Evolutionary conservation across 306 rosid species (phyloP), one percentile per base, ranked within the genome.

Genomic region (Argentina anserina): DNA sequence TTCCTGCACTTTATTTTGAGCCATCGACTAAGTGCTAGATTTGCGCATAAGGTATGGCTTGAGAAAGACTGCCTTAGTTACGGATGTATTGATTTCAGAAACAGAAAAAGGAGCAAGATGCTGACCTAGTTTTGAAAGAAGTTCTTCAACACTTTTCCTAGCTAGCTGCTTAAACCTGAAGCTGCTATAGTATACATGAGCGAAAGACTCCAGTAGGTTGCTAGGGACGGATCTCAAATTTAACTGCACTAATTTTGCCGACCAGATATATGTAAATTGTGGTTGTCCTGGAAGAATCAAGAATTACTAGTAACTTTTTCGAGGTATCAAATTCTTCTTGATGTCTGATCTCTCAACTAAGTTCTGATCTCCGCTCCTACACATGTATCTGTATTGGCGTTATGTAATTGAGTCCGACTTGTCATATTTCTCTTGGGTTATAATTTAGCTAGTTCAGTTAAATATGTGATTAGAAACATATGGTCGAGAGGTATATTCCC

Each of bases 1-100:
- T 86, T 78, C 87, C 89, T 60, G 80, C 80, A 69, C 4, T 11
- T 72, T 83, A 81, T 66, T 79, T 84, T 31, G 88, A 84, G 65
- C 47, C 49, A 67, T 72, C 71, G 23, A 81, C 52, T 45, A 42
- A 31, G 10, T 29, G 23, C 65, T 29, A 29, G 40, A 60, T 60
- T 29, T 60, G 9, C 3, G 23, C 65, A 60, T 13, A 31, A 29
- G 65, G 11, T 29, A 13, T 56, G 36, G 34, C 63, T 58, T 58
- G 36, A 60, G 33, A 15, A 15, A 3, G 41, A 31, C 17, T 28
- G 33, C 11, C 29, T 1, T 28, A 59, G 36, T 18, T 59, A 6
- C 4, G 11, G 28, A 14, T 4, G n/a, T 28, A 2, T 5, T 6
- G 13, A 39, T 59, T 28, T 4, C 31, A 9, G 64, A 59, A 59